A percentile compares a stretch with the other conserved stretches of the same genome.
Evolutionary conservation across 192 early-diverging fungal species (phyloP).

Genomic region (Podila horticola): DNA sequence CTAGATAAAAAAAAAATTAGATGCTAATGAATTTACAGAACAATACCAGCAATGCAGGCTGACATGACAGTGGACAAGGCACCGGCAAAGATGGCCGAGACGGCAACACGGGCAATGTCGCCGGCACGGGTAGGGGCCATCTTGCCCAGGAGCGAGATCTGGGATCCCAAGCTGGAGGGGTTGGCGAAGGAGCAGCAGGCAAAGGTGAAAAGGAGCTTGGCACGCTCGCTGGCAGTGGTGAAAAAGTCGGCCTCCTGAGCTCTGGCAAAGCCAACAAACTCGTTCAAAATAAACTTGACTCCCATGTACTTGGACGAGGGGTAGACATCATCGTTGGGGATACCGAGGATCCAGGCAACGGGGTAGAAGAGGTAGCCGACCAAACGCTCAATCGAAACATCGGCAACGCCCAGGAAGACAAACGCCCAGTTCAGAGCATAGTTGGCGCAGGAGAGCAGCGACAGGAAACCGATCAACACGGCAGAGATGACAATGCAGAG

Average conservation of each 20-base stretch:
- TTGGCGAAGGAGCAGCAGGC: conserved; percentile 92
- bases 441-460: conserved; percentile 76
- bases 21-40: conserved; percentile 49
- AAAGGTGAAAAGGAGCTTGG: conserved; percentile 68
- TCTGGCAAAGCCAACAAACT: conserved; percentile 84
- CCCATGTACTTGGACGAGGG: conserved; percentile 75
- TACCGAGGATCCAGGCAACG: conserved; percentile 76
- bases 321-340: conserved; percentile 58
- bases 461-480: conserved; percentile 79
- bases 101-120: conserved; percentile 77
- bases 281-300: conserved; percentile 66
- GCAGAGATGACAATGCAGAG: conserved; percentile 80
- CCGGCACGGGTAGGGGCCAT: conserved; percentile 76
- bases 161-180: conserved; percentile 84
- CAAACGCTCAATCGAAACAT: conserved; percentile 73
- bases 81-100: conserved; percentile 85
- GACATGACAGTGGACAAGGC: conserved; percentile 82
- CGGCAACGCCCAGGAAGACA: conserved; percentile 67
- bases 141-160: conserved; percentile 79
- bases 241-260: conserved; percentile 34
- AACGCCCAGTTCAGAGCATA: conserved; percentile 76
- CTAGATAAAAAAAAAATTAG: neutral
- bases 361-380: conserved; percentile 86
- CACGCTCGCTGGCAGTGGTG: conserved; percentile 53
- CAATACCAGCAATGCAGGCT: conserved; percentile 84